Evolutionary conservation across 139 green algal species (phyloP).

Genomic region (Gonium pectorale): DNA sequence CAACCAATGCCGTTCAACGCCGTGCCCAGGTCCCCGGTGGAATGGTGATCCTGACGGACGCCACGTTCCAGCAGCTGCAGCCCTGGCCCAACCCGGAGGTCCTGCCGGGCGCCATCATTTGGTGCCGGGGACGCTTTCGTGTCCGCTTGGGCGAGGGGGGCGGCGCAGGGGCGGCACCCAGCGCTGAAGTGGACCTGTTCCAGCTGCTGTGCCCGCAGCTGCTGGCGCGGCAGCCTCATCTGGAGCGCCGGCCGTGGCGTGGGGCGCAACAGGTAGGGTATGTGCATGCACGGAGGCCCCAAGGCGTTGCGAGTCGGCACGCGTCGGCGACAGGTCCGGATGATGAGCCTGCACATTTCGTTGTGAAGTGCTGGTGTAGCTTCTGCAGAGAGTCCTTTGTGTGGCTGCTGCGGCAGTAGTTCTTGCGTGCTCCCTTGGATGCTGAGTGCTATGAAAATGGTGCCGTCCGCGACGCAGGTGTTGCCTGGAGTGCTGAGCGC

Average conservation of each 20-base stretch:
- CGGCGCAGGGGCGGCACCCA: neutral
- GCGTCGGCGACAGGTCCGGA: too few relatives aligned
- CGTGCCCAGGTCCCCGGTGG: constrained; percentile 28
- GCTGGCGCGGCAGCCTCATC: constrained; percentile 27
- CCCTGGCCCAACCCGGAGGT: constrained; percentile 10
- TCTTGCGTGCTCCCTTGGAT: too few relatives aligned
- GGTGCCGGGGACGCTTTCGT: constrained; percentile 13
- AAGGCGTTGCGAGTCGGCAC: too few relatives aligned
- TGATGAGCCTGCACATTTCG: too few relatives aligned
- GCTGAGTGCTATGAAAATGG: neutral
- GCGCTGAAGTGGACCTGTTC: constrained; percentile 15
- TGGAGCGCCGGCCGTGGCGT: constrained; percentile 32
- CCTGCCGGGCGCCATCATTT: constrained; percentile 27
- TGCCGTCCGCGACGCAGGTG: constrained; percentile 3
- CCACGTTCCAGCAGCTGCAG: constrained; percentile 22
- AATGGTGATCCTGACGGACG: constrained; percentile 35
- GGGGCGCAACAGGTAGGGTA: constrained; percentile 23
- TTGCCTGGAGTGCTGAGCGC: constrained; percentile 25
- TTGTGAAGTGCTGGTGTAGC: too few relatives aligned
- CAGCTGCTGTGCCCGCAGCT: constrained; percentile 32
- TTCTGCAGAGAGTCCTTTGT: too few relatives aligned
- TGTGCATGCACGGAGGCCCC: too few relatives aligned
- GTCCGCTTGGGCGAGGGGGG: neutral
- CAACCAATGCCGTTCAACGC: too few relatives aligned
- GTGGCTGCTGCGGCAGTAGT: too few relatives aligned